phyloP scores from a whole-genome alignment of 768 basidiomycete species.

The Hericium coralloides region DNA sequence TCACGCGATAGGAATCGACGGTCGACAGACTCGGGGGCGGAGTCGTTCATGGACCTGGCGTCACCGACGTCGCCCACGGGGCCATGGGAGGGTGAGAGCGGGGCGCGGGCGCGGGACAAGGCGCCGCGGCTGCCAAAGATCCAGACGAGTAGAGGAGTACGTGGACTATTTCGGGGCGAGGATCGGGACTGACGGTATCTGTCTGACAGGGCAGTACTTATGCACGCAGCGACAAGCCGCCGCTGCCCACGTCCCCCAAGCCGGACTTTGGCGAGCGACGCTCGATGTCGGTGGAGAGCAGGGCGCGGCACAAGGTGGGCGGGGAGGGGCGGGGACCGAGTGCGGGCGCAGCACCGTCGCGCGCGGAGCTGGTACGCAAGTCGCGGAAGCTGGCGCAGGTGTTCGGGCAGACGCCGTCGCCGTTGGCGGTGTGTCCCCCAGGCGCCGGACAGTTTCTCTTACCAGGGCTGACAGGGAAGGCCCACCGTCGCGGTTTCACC shows the following conservation, averaged over 20 bases:
- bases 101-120: no score
- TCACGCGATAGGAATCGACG: slow-evolving; percentile 1
- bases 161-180: no score
- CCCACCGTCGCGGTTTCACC: neutral
- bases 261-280: slow-evolving; percentile 29
- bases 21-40: slow-evolving; percentile 11
- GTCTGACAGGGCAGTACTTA: neutral
- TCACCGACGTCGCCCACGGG: slow-evolving; percentile 20
- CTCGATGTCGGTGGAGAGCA: slow-evolving; percentile 2
- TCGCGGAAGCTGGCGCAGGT: slow-evolving; percentile 73
- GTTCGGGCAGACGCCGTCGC: slow-evolving; percentile 56
- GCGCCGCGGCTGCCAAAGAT: neutral
- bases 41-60: slow-evolving; percentile 41
- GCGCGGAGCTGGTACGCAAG: slow-evolving; percentile 63
- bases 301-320: neutral
- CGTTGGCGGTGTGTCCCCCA: slow-evolving; percentile 4
- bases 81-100: slow-evolving; percentile 5
- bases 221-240: slow-evolving; percentile 18
- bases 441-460: neutral
- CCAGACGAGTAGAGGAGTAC: neutral
- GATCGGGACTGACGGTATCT: neutral
- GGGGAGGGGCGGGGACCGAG: no score
- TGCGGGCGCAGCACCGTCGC: slow-evolving; percentile 34
- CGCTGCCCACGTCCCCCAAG: slow-evolving; percentile 38
- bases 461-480: neutral